Conservation (phyloP, 352 stramenopile species). For the Pythium sukuiense region DNA sequence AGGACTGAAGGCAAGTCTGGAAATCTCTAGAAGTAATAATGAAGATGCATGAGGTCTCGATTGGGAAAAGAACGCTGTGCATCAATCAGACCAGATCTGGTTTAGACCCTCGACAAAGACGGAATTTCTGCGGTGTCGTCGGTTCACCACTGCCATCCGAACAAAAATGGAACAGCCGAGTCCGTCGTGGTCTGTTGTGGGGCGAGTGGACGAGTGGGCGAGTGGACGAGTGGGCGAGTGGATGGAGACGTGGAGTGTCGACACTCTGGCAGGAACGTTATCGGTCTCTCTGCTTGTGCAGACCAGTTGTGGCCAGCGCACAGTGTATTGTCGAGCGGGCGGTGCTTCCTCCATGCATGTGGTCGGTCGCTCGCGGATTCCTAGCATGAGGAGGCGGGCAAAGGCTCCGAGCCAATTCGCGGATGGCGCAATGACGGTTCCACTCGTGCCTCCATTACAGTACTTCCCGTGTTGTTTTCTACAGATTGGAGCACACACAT, state of each 20-base stretch:
- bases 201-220: neutral
- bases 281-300: neutral
- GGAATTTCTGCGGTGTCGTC: slow-evolving; percentile 7
- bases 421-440: neutral
- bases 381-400: neutral
- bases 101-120: neutral
- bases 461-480: neutral
- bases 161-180: slow-evolving; percentile 4
- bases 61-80: neutral
- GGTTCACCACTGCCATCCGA: neutral
- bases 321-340: neutral
- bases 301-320: neutral
- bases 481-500: neutral
- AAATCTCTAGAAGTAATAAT: too few relatives aligned
- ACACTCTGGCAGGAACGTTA: neutral
- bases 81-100: slow-evolving; percentile 1
- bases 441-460: neutral
- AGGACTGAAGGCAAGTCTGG: too few relatives aligned
- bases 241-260: neutral
- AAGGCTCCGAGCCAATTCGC: neutral
- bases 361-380: neutral
- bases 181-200: neutral
- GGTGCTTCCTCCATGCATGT: neutral
- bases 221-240: neutral
- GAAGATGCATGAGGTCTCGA: too few relatives aligned